Evolutionary conservation across 257 asterid genomes (phyloP), one percentile per base, ranked within the genome.

Genomic region (Jaltomata sinuosa): DNA sequence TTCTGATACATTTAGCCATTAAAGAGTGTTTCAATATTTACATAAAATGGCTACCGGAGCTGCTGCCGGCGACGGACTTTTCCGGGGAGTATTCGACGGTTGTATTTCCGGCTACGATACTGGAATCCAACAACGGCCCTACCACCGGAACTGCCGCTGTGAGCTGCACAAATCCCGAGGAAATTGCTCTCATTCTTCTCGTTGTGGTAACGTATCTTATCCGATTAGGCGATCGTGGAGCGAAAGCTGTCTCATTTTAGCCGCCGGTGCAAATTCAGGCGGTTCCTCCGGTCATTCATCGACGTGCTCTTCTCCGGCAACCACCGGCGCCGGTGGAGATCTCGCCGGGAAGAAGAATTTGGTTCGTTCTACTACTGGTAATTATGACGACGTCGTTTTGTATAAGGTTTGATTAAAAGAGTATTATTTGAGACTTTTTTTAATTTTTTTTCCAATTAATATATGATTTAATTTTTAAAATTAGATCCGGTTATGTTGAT

Each of bases 131-230:
- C 88, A 91, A 62, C 89, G 97, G 55, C 98, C 97, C 14, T 94
- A 94, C 85, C 98, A 94, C 83, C 86, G 89, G 14, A 91, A 92
- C 84, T 94, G 98, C 64, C 57, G 88, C 87, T 94, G 98, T 80
- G 96, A 92, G 16, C 85, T 94, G 29, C 98, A 94, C 67, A 84
- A 90, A 77, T 87, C 93, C 6, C 84, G 84, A 55, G 91, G 88
- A 19, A 80, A 82, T 47, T 92, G 95, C 83, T 25, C 89, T 12
- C 95, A 93, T 86, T 79, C 83, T 2, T 83, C 92, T 11, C 87
- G 81, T 3, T 12, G 85, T 22, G 82, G 64, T 22, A 87, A 87
- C 19, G 84, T 94, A 15, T 88, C 94, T 0, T 94, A 91, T 50
- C 96, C 93, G 0, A 76, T 93, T 3, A 68, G 92, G 68, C 84